Evolutionary conservation across 2,329 filamentous ascomycete species (phyloP).

Genomic region (Chaetothyriales sp.): DNA sequence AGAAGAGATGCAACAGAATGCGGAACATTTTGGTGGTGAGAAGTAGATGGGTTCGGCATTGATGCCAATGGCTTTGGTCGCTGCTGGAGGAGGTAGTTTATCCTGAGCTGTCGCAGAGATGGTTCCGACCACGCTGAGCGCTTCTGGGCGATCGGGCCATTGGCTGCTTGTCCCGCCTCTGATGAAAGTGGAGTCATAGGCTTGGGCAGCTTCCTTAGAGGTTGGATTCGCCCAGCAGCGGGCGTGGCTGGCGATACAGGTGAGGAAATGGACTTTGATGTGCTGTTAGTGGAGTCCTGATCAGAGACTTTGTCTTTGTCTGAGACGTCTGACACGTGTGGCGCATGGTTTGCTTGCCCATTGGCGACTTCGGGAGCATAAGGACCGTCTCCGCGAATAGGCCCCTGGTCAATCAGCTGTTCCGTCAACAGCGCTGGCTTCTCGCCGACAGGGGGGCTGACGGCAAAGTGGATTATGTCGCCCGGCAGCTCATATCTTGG

Average conservation of each 20-base stretch:
- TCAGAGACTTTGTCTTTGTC: too few relatives aligned
- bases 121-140: background rate
- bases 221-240: background rate
- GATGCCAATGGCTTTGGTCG: background rate
- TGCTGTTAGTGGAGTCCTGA: constrained; percentile 8
- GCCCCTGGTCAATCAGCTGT: constrained; percentile 28
- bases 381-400: constrained; percentile 16
- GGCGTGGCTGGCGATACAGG: constrained; percentile 10
- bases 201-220: background rate
- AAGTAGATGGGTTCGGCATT: background rate
- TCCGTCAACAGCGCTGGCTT: constrained; percentile 15
- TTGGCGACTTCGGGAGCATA: constrained; percentile 16
- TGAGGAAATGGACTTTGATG: constrained; percentile 9
- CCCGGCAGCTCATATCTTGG: constrained; percentile 26
- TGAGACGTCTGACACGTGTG: background rate
- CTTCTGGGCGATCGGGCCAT: background rate
- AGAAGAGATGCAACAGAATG: constrained; percentile 21
- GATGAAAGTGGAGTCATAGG: background rate
- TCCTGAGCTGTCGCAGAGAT: background rate
- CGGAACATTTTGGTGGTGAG: constrained; percentile 7
- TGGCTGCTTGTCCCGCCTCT: background rate
- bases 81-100: background rate
- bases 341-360: background rate
- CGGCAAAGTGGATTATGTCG: constrained; percentile 23
- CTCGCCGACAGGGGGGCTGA: constrained; percentile 25